Percentiles rank a stretch among this genome's conserved stretches.
Evolutionary conservation across 345 rosid genomes (phyloP).

Genomic region (Balakata baccata): DNA sequence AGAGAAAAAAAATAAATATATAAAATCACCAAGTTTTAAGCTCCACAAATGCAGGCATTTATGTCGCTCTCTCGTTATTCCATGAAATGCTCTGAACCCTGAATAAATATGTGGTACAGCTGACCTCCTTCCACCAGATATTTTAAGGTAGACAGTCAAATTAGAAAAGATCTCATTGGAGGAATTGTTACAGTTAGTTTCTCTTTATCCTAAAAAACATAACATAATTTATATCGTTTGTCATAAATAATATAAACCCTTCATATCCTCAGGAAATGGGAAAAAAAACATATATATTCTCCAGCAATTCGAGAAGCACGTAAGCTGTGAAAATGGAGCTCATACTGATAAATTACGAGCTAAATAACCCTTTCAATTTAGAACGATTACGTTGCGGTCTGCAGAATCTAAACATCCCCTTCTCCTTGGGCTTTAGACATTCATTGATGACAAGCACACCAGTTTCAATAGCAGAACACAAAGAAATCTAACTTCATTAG

Average conservation of each 20-base stretch:
- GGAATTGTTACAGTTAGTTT: too few relatives aligned
- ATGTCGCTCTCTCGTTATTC: neutral
- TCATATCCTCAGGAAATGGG: too few relatives aligned
- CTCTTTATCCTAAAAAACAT: too few relatives aligned
- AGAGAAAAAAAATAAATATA: too few relatives aligned
- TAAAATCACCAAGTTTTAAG: too few relatives aligned
- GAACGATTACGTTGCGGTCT: neutral
- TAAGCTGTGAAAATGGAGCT: neutral
- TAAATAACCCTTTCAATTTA: neutral
- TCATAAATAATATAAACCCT: too few relatives aligned
- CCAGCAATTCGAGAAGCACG: neutral
- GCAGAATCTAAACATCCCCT: neutral
- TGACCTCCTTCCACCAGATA: conserved; percentile 2
- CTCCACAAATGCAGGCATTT: neutral
- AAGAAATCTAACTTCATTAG: neutral
- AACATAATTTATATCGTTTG: too few relatives aligned
- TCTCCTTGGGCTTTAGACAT: neutral
- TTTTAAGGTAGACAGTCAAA: neutral
- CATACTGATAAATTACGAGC: neutral
- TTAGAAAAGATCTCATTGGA: too few relatives aligned
- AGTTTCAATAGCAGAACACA: neutral
- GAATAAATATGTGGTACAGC: neutral
- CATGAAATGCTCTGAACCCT: neutral
- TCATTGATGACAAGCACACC: neutral
- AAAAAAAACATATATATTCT: too few relatives aligned